These are phyloP conservation scores for Inosperma sp. DNA, from an alignment of 768 basidiomycete genomes.

Conservation along the genomic window DNA sequence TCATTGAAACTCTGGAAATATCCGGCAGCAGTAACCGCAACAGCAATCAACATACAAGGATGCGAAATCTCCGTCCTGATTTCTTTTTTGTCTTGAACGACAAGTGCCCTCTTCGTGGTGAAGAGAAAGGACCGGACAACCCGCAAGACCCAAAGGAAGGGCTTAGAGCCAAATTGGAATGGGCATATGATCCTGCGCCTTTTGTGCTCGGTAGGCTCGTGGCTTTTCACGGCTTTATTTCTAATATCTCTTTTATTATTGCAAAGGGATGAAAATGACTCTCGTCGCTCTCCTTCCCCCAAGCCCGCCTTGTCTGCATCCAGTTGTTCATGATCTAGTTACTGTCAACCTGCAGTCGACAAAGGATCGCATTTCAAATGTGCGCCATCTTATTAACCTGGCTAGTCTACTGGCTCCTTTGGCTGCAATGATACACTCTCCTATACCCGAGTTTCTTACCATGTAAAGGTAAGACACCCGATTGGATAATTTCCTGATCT, in stretches of 20 bases:
- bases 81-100: not conserved
- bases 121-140: not conserved
- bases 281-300: not conserved
- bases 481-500: not conserved
- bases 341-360: conserved; percentile 6
- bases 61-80: not conserved
- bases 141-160: not conserved
- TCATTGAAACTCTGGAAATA: no score
- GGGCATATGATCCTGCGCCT: not conserved
- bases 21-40: no score
- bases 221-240: not conserved
- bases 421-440: not conserved
- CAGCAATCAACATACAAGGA: not conserved
- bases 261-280: not conserved
- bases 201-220: not conserved
- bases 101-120: not conserved
- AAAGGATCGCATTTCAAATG: conserved; percentile 11
- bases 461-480: conserved; percentile 4
- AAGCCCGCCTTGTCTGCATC: not conserved
- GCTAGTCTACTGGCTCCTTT: conserved; percentile 1
- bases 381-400: conserved; percentile 9
- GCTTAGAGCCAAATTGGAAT: not conserved
- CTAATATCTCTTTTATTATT: not conserved
- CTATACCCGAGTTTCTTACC: conserved; percentile 4
- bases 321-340: conserved; percentile 11